phyloP scores from a whole-genome alignment of 495 filamentous ascomycete species.

The Sphaerosporella brunnea region DNA sequence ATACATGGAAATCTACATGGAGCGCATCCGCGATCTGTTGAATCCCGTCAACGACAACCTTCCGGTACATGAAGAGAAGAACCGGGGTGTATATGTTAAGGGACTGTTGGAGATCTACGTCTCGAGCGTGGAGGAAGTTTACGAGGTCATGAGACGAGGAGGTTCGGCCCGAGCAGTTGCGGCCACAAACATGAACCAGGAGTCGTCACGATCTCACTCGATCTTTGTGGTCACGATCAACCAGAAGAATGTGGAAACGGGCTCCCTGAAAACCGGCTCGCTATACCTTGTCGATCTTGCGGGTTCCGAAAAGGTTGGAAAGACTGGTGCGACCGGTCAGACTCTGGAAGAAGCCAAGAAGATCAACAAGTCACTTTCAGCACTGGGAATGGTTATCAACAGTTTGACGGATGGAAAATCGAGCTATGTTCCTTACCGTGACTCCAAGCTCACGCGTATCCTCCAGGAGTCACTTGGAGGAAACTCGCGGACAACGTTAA shows the following conservation, averaged over 20 bases:
- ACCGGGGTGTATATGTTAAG: slow-evolving; percentile 89
- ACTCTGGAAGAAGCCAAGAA: slow-evolving; percentile 98
- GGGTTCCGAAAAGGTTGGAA: slow-evolving; percentile 94
- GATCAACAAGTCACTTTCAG: slow-evolving; percentile 98
- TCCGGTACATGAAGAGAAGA: slow-evolving; percentile 94
- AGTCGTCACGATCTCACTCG: slow-evolving; percentile 94
- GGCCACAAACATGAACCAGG: slow-evolving; percentile 99
- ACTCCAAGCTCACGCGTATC: slow-evolving; percentile 94
- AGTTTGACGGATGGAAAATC: slow-evolving; percentile 95
- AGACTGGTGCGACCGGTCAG: slow-evolving; percentile 93
- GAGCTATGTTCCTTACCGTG: slow-evolving; percentile 89
- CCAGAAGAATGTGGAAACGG: slow-evolving; percentile 95
- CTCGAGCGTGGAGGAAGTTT: slow-evolving; percentile 85
- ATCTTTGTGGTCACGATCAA: slow-evolving; percentile 95
- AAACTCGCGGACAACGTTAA: slow-evolving; percentile 90
- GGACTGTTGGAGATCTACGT: slow-evolving; percentile 90
- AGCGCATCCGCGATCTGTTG: slow-evolving; percentile 84
- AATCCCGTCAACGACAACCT: slow-evolving; percentile 88
- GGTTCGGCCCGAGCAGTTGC: slow-evolving; percentile 78
- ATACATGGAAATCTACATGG: slow-evolving; percentile 99
- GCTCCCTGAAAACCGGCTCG: slow-evolving; percentile 88
- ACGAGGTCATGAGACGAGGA: slow-evolving; percentile 90
- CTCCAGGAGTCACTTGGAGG: slow-evolving; percentile 90
- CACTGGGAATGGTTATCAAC: slow-evolving; percentile 98
- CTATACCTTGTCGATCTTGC: slow-evolving; percentile 95